Evolutionary conservation across 2,329 filamentous ascomycete genomes (phyloP), one percentile per base, ranked within the genome.

Genomic region (Sporothrix variecibatus): DNA sequence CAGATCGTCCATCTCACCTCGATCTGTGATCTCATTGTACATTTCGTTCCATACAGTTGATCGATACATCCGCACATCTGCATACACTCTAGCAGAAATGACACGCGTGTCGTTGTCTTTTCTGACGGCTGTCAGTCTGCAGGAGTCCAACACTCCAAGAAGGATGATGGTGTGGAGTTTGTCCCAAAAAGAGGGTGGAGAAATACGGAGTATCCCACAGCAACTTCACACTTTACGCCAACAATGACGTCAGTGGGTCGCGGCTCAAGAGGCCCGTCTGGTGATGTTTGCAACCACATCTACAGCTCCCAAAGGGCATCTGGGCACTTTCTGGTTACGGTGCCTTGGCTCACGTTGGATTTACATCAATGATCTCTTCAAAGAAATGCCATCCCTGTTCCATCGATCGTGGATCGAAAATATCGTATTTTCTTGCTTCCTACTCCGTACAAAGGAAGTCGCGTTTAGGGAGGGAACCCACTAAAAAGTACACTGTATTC

Each of bases 191-290:
- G n/a, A 28, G 38, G 28, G 62, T 65, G 62, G 62, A 65, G 62
- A 60, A 60, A 53, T n/a, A 26, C 51, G 51, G 56, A 17, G 51
- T 15, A 9, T 17, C n/a, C 51, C 28, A 15, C 23, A 9, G 15
- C 28, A 34, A 34, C 31, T 9, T 28, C 31, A 26, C 26, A 4
- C 3, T 40, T 43, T 65, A 23, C 38, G 38, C 62, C 62, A 28
- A 23, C 62, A 67, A 46, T 67, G 62, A 67, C 62, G 62, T 67
- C 62, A 67, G 62, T 28, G 62, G 38, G 38, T 28, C 62, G 23
- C 43, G 43, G 43, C 43, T 15, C 43, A 49, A 49, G 43, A 20
- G 15, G 15, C 43, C 15, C 62, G 17, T 46, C 62, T 43, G 28
- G 31, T 38, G 38, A 46, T 46, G 62, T 43, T 38, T 67, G n/a